These are phyloP conservation scores for Eucalyptus pauciflora DNA, from an alignment of 345 rosid species.

Conservation along the genomic window DNA sequence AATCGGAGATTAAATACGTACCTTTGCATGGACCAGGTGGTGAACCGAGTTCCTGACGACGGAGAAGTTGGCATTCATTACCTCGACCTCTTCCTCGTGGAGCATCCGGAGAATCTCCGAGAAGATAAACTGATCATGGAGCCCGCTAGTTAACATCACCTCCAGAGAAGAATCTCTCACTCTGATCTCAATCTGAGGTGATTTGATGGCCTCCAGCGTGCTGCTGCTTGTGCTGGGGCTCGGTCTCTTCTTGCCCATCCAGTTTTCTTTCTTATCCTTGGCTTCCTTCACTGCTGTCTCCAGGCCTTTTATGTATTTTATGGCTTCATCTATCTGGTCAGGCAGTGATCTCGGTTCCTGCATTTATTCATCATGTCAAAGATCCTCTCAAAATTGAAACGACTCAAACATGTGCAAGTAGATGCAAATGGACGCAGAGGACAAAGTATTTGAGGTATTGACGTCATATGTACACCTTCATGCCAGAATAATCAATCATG, in stretches of 20 bases:
- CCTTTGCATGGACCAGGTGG: constrained; percentile 40
- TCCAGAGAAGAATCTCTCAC: constrained; percentile 22
- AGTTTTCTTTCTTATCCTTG: constrained; percentile 16
- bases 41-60: constrained; percentile 5
- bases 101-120: constrained; percentile 26
- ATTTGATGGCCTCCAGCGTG: background rate
- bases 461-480: background rate
- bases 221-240: background rate
- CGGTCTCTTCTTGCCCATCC: constrained; percentile 11
- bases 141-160: constrained; percentile 13
- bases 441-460: background rate
- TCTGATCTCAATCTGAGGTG: constrained; percentile 20
- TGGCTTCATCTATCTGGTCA: constrained; percentile 47
- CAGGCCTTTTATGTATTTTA: constrained; percentile 21
- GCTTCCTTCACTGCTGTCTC: constrained; percentile 14
- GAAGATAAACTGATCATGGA: constrained; percentile 12
- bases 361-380: background rate
- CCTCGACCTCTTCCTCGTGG: constrained; percentile 20
- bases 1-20: background rate
- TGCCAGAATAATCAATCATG: background rate
- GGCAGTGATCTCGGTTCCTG: constrained; percentile 33
- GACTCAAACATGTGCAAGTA: background rate
- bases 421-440: background rate
- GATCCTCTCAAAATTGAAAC: background rate
- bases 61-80: constrained; percentile 22